phyloP scores from a whole-genome alignment of 805 yeast genomes.

The Kodamaea jinghongensis region DNA sequence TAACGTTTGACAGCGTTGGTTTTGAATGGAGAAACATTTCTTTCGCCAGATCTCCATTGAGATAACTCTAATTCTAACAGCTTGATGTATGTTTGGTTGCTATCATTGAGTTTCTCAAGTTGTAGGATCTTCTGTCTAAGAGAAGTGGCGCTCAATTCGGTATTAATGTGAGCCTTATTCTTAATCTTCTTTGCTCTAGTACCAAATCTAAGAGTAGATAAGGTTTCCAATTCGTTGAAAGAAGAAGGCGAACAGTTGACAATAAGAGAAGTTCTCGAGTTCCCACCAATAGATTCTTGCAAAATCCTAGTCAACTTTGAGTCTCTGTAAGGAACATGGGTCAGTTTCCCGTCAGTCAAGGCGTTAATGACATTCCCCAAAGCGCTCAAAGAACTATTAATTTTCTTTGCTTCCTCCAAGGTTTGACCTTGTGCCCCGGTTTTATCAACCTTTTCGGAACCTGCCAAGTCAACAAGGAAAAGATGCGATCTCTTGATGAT shows the following conservation, averaged over 20 bases:
- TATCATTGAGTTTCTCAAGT: slow-evolving; percentile 32
- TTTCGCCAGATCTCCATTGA: slow-evolving; percentile 33
- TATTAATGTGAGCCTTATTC: slow-evolving; percentile 63
- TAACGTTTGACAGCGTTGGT: slow-evolving; percentile 8
- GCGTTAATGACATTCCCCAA: slow-evolving; percentile 80
- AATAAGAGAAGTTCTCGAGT: slow-evolving; percentile 71
- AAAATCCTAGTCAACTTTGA: slow-evolving; percentile 75
- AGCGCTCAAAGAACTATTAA: slow-evolving; percentile 73
- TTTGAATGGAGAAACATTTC: slow-evolving; percentile 7
- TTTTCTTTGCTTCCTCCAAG: slow-evolving; percentile 79
- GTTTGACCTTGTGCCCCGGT: slow-evolving; percentile 76
- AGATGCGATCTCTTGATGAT: slow-evolving; percentile 60
- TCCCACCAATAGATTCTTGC: slow-evolving; percentile 81
- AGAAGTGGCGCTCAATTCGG: slow-evolving; percentile 53
- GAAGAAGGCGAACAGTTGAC: slow-evolving; percentile 69
- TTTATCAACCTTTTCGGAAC: slow-evolving; percentile 76
- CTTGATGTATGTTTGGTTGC: slow-evolving; percentile 29
- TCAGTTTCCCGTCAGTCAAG: slow-evolving; percentile 63
- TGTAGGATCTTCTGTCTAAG: slow-evolving; percentile 40
- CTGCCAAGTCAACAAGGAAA: slow-evolving; percentile 81
- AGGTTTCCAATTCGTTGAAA: slow-evolving; percentile 57
- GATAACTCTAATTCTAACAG: slow-evolving; percentile 42
- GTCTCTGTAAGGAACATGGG: slow-evolving; percentile 73
- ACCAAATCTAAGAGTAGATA: slow-evolving; percentile 74
- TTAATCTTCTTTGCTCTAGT: slow-evolving; percentile 65